phyloP scores from a whole-genome alignment of 2,329 filamentous ascomycete genomes.

The Xylaria arbuscula region DNA sequence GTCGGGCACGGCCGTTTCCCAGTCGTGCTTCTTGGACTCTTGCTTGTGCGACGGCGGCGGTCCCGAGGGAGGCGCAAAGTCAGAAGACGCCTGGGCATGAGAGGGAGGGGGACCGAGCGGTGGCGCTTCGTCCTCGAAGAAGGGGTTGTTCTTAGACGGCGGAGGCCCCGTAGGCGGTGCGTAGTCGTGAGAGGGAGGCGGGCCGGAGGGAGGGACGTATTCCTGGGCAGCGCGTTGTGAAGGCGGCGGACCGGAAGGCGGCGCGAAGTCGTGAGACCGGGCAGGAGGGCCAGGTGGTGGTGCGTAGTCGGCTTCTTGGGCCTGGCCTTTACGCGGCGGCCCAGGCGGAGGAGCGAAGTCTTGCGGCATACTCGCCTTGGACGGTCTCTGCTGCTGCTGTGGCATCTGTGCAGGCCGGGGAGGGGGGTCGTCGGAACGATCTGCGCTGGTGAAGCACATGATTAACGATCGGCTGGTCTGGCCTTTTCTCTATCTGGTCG shows the following conservation, averaged over 20 bases:
- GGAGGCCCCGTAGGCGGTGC: conserved; percentile 52
- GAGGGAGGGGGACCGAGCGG: conserved; percentile 40
- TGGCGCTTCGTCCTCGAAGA: conserved; percentile 31
- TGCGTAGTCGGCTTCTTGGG: conserved; percentile 43
- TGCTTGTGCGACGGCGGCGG: conserved; percentile 49
- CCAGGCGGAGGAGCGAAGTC: conserved; percentile 27
- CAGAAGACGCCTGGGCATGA: conserved; percentile 36
- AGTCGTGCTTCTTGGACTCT: conserved; percentile 67
- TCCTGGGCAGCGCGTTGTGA: conserved; percentile 26
- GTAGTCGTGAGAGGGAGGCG: conserved; percentile 40
- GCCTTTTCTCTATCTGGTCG: background rate
- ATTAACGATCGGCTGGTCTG: background rate
- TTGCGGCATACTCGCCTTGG: conserved; percentile 44
- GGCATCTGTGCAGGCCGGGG: conserved; percentile 53
- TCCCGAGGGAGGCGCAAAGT: conserved; percentile 52
- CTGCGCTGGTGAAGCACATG: conserved; percentile 64
- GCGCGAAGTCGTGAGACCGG: conserved; percentile 40
- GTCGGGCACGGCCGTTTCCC: conserved; percentile 77
- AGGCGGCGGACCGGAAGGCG: conserved; percentile 45
- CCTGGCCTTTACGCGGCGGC: conserved; percentile 27
- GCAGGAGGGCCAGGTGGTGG: conserved; percentile 45
- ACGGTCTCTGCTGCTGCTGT: conserved; percentile 39
- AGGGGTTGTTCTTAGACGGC: conserved; percentile 45
- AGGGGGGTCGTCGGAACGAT: conserved; percentile 54
- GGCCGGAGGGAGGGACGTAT: conserved; percentile 37